These are phyloP conservation scores for Hygrophorus pudorinus DNA, from an alignment of 768 basidiomycete species.

Conservation along the genomic window DNA sequence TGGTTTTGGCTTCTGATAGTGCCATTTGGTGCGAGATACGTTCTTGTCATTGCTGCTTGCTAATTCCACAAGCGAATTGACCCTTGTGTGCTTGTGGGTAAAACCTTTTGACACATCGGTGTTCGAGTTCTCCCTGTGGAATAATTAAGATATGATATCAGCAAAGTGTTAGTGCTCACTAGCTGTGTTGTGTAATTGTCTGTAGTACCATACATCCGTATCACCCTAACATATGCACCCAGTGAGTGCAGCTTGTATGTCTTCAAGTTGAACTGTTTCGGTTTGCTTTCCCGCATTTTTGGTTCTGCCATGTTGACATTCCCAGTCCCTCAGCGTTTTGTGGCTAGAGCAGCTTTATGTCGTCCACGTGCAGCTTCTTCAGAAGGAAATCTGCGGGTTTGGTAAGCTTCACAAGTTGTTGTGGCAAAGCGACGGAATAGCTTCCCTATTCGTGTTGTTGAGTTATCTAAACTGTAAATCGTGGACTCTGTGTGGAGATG, in stretches of 20 bases:
- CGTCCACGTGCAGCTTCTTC: constrained; percentile 23
- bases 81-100: constrained; percentile 23
- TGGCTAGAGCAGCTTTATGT: constrained; percentile 5
- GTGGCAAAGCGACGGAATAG: no score
- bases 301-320: neutral
- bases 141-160: constrained; percentile 13
- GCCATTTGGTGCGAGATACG: constrained; percentile 3
- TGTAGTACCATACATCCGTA: constrained; percentile 16
- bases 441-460: no score
- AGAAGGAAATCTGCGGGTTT: constrained; percentile 24
- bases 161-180: constrained; percentile 12
- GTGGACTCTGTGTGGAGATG: no score
- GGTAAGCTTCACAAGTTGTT: no score
- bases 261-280: constrained; percentile 12
- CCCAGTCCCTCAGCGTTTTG: neutral
- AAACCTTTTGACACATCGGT: constrained; percentile 21
- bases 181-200: constrained; percentile 23
- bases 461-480: no score
- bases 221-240: constrained; percentile 16
- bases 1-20: constrained; percentile 6
- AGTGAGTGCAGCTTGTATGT: constrained; percentile 23
- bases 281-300: neutral
- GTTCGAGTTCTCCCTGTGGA: constrained; percentile 27
- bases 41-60: constrained; percentile 6
- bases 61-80: constrained; percentile 26